Evolutionary conservation across 164 flowering plant species (phyloP).

Genomic region (Magnolia changhungtana): DNA sequence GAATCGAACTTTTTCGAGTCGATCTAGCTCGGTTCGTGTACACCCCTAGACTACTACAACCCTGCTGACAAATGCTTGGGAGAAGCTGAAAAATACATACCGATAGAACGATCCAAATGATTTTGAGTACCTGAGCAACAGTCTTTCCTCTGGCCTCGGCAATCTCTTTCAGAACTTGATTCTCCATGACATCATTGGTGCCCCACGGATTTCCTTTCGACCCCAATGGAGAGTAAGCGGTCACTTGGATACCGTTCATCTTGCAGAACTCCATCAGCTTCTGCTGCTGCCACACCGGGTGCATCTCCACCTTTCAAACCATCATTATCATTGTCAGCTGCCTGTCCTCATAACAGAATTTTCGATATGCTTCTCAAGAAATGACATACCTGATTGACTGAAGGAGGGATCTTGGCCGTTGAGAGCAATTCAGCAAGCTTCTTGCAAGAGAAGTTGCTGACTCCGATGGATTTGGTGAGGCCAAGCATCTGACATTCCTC

Average conservation of each 20-base stretch:
- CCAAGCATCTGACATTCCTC: slow-evolving; percentile 19
- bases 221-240: slow-evolving; percentile 35
- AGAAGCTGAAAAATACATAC: no score
- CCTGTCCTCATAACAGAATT: no score
- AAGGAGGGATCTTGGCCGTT: slow-evolving; percentile 16
- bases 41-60: no score
- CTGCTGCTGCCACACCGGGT: slow-evolving; percentile 31
- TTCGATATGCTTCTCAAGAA: not conserved
- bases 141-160: slow-evolving; percentile 29
- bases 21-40: no score
- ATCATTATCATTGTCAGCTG: no score
- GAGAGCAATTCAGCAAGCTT: slow-evolving; percentile 12
- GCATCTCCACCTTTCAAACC: slow-evolving; percentile 30
- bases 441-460: slow-evolving; percentile 19
- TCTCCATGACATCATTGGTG: slow-evolving; percentile 16
- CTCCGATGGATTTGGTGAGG: slow-evolving; percentile 19
- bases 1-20: no score
- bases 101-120: no score
- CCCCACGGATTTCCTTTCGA: slow-evolving; percentile 25
- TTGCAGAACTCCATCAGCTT: slow-evolving; percentile 27
- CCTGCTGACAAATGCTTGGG: no score
- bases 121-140: slow-evolving; percentile 22
- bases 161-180: slow-evolving; percentile 21
- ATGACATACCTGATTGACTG: slow-evolving; percentile 13
- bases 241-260: slow-evolving; percentile 24